Evolutionary conservation across 176 grass and related monocot genomes (phyloP), one percentile per base, ranked within the genome.

Genomic region (Zoysia pacifica): DNA sequence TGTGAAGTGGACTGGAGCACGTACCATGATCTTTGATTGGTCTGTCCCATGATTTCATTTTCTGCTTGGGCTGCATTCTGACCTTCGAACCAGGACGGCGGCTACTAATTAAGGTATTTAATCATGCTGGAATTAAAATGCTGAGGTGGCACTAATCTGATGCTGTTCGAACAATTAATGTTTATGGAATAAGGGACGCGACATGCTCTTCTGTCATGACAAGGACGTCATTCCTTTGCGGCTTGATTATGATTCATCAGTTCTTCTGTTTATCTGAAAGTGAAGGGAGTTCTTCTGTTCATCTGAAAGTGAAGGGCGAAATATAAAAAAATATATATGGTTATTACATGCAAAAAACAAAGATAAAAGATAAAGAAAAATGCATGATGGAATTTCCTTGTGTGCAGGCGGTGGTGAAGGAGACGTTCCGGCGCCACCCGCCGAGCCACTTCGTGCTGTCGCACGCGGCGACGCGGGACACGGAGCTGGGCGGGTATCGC

Each of bases 101-200:
- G 86, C 76, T 70, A 65, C 81, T 84, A 84, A 84, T 70, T 84
- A 70, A 38, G 62, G 69, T 46, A 69, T 47, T 80, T 79, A 28
- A 28, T 28, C 12, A 55, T 2, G 16, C 47, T 13, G 46, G 3
- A 69, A 88, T 48, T 84, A 63, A 69, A 5, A 35, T 63, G 9
- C 18, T 39, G 40, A 65, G 48, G 58, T 82, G 85, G 42, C n/a
- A 1, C 35, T 46, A 20, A 69, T 8, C 19, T 46, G 54, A 8
- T 14, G 12, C 8, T 56, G 9, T 50, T 8, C 10, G 4, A 68
- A 38, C 2, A 36, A 52, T n/a, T 15, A 64, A 12, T 50, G 60
- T 43, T 81, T 75, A 53, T 75, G 54, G 12, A 74, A 67, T 39
- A 11, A 11, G 16, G 18, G 4, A 9, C 0, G 12, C 18, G 55